Conservation (phyloP, 768 basidiomycete species). For the Ramaria rubella region DNA sequence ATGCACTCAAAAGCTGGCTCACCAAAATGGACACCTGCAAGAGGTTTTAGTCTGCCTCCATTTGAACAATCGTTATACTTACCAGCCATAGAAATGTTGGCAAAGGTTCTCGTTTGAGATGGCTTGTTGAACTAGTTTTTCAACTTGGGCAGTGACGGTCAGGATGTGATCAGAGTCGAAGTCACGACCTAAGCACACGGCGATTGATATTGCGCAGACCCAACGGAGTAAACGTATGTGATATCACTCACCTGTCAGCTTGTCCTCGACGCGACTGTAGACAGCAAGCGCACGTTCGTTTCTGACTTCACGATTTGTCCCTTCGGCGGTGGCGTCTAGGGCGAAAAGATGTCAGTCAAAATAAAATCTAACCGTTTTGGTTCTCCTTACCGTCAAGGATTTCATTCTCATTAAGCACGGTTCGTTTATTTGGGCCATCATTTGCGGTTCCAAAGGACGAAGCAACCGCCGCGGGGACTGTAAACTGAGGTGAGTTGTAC, state of each 20-base stretch:
- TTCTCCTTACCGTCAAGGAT: slow-evolving; percentile 33
- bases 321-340: slow-evolving; percentile 18
- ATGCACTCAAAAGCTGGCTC: too few species aligned
- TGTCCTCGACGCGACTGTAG: slow-evolving; percentile 39
- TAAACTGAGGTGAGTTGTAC: slow-evolving; percentile 45
- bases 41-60: neutral
- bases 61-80: slow-evolving; percentile 8
- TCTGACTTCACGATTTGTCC: slow-evolving; percentile 31
- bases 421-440: slow-evolving; percentile 23
- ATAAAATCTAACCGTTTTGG: neutral
- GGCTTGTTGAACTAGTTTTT: slow-evolving; percentile 38
- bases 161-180: slow-evolving; percentile 36
- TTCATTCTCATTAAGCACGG: slow-evolving; percentile 33
- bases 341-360: slow-evolving; percentile 1
- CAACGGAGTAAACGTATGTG: neutral
- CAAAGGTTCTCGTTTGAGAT: slow-evolving; percentile 39
- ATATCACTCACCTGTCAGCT: slow-evolving; percentile 32
- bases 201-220: too few species aligned
- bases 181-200: slow-evolving; percentile 29
- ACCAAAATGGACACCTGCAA: slow-evolving; percentile 73
- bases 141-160: slow-evolving; percentile 37
- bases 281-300: slow-evolving; percentile 39
- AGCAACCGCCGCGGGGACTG: slow-evolving; percentile 46
- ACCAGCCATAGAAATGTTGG: slow-evolving; percentile 38
- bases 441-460: neutral